These are phyloP conservation scores for Chondrostereum purpureum DNA, from an alignment of 1,284 basidiomycete genomes.

Conservation along the genomic window DNA sequence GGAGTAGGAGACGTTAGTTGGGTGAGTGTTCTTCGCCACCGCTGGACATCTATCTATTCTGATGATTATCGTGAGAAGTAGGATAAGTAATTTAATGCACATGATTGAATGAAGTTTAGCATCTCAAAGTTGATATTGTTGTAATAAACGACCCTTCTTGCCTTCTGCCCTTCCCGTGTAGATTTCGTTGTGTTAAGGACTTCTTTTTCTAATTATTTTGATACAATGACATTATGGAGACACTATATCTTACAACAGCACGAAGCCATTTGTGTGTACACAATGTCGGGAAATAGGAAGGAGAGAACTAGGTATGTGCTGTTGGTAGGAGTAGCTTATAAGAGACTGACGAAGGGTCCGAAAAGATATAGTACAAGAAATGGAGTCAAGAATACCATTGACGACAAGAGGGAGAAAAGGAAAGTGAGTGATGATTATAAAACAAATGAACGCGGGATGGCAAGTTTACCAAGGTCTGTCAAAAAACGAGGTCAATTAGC, in stretches of 20 bases:
- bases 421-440: no score
- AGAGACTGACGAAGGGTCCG: no score
- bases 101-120: neutral
- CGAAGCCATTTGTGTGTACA: no score
- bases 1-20: slow-evolving; percentile 44
- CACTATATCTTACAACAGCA: neutral
- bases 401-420: no score
- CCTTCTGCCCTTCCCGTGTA: neutral
- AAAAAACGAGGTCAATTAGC: no score
- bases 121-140: slow-evolving; percentile 7
- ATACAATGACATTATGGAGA: neutral
- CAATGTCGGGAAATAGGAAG: neutral
- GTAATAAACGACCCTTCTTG: slow-evolving; percentile 10
- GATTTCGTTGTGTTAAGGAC: neutral
- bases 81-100: slow-evolving; percentile 3
- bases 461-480: no score
- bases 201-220: neutral
- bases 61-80: neutral
- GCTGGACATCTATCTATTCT: neutral
- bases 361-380: no score
- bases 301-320: no score
- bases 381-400: no score
- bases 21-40: neutral
- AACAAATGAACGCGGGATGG: no score
- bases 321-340: no score